Evolutionary conservation across 1,284 basidiomycete genomes (phyloP).

Genomic region (Vanrija sp.): DNA sequence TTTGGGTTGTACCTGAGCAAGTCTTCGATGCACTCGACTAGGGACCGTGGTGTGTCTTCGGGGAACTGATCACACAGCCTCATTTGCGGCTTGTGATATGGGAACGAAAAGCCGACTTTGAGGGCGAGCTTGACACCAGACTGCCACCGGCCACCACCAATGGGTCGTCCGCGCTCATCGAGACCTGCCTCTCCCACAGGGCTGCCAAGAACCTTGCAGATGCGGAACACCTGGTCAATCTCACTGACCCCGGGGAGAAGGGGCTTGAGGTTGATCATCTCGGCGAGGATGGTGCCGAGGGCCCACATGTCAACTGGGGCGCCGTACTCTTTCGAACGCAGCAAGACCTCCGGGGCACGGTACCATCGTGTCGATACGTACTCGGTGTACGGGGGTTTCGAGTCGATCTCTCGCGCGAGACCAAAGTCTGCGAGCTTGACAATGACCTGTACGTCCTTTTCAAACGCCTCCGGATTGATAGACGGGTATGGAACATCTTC

Average conservation of each 20-base stretch:
- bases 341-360: constrained; percentile 92
- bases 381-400: constrained; percentile 92
- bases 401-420: constrained; percentile 83
- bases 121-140: constrained; percentile 81
- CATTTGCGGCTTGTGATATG: constrained; percentile 72
- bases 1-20: constrained; percentile 90
- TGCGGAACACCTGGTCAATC: constrained; percentile 85
- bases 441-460: constrained; percentile 93
- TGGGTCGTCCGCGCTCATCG: constrained; percentile 63
- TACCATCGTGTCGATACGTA: constrained; percentile 99
- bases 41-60: constrained; percentile 66
- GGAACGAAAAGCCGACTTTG: constrained; percentile 82
- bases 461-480: constrained; percentile 36
- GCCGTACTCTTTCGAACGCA: constrained; percentile 87
- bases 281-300: constrained; percentile 94
- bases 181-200: constrained; percentile 76
- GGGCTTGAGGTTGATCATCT: constrained; percentile 90
- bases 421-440: constrained; percentile 99
- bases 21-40: constrained; percentile 88
- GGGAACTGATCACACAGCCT: constrained; percentile 76
- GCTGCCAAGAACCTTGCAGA: constrained; percentile 89
- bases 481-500: too few relatives aligned
- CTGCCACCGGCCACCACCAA: constrained; percentile 86
- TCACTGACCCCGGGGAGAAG: constrained; percentile 97
- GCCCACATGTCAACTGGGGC: constrained; percentile 99